These are phyloP conservation scores for Teratosphaeria pseudoeucalypti DNA, from an alignment of 2,329 filamentous ascomycete species.

Conservation along the genomic window DNA sequence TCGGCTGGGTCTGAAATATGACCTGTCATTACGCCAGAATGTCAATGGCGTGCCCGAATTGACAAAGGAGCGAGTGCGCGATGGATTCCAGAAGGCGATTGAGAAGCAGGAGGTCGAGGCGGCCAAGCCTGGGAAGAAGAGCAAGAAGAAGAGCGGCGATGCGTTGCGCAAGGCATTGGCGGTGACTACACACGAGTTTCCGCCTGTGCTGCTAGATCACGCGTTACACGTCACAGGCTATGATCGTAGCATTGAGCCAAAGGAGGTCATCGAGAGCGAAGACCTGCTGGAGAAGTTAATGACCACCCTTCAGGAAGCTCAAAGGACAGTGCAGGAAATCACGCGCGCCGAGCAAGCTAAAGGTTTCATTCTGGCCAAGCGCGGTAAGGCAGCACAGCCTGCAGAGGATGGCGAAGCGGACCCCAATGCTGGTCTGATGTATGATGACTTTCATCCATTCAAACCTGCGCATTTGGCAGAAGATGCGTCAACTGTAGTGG, in stretches of 20 bases:
- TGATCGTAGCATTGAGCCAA: slow-evolving; percentile 56
- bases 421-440: slow-evolving; percentile 48
- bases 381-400: slow-evolving; percentile 23
- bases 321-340: slow-evolving; percentile 58
- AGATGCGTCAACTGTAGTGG: slow-evolving; percentile 53
- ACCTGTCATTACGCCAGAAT: slow-evolving; percentile 73
- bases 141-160: slow-evolving; percentile 63
- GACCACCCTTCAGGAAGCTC: slow-evolving; percentile 57
- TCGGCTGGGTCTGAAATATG: slow-evolving; percentile 66
- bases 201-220: slow-evolving; percentile 81
- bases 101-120: slow-evolving; percentile 46
- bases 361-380: slow-evolving; percentile 80
- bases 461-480: slow-evolving; percentile 67
- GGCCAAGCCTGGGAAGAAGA: slow-evolving; percentile 50
- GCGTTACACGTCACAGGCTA: slow-evolving; percentile 60
- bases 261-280: slow-evolving; percentile 59
- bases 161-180: slow-evolving; percentile 71
- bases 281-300: slow-evolving; percentile 56
- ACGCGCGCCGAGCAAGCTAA: slow-evolving; percentile 55
- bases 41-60: slow-evolving; percentile 63
- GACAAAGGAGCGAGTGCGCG: slow-evolving; percentile 60
- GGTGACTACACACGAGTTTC: slow-evolving; percentile 75
- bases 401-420: slow-evolving; percentile 19
- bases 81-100: slow-evolving; percentile 57
- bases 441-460: slow-evolving; percentile 95